These are phyloP conservation scores for Chlamydomonas eustigma DNA, from an alignment of 139 green algal genomes.

Conservation along the genomic window DNA sequence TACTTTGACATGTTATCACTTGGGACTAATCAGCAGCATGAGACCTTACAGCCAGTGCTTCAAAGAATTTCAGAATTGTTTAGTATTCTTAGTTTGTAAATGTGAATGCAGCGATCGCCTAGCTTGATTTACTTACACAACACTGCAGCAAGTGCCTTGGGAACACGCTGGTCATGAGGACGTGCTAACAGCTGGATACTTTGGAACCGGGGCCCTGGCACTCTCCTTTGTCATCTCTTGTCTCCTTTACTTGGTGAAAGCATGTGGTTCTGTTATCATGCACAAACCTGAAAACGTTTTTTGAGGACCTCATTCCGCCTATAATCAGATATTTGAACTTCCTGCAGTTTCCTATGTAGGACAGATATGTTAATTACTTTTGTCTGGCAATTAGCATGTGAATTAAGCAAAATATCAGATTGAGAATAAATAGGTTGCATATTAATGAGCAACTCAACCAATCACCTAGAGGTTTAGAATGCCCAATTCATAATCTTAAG, in stretches of 20 bases:
- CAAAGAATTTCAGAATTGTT: too few relatives aligned
- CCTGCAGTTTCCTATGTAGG: neutral
- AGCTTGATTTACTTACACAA: too few relatives aligned
- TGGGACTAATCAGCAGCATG: too few relatives aligned
- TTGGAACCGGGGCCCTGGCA: neutral
- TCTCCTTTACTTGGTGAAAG: conserved; percentile 12
- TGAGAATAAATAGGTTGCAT: neutral
- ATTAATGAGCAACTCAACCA: neutral
- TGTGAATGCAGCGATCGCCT: too few relatives aligned
- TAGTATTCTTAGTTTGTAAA: too few relatives aligned
- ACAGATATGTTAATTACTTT: neutral
- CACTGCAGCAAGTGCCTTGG: conserved; percentile 7
- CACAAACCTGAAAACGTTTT: neutral
- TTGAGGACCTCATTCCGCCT: too few relatives aligned
- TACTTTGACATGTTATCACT: too few relatives aligned
- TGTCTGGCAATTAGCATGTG: neutral
- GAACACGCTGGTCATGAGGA: conserved; percentile 1
- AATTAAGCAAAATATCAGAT: neutral
- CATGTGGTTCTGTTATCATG: neutral
- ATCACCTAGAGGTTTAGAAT: too few relatives aligned
- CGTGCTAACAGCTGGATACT: neutral
- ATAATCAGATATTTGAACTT: neutral
- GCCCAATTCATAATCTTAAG: too few relatives aligned
- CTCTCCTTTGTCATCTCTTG: conserved; percentile 9
- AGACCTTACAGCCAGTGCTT: too few relatives aligned